Evolutionary conservation across 2,329 filamentous ascomycete genomes (phyloP), one percentile per base, ranked within the genome.

Genomic region (Periconia digitata): DNA sequence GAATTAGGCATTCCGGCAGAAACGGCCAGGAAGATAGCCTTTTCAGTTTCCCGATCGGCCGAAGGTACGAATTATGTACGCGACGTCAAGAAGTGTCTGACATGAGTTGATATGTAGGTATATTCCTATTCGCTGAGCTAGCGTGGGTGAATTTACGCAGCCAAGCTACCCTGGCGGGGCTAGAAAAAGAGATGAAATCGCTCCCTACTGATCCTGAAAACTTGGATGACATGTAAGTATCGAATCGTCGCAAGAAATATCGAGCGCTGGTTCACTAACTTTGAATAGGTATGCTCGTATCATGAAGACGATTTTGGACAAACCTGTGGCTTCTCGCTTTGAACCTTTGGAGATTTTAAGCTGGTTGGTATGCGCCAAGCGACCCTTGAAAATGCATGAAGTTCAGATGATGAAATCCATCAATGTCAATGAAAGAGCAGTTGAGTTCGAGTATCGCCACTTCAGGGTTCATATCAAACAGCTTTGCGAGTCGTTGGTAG

Each of bases 381-480:
- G 75, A 0, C 64, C 73, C 0, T 56, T 78, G 0, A 71, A 70
- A 46, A 70, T 66, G 67, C 62, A 74, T 43, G 75, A 77, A 47
- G 65, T 78, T 6, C 65, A 75, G 38, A 68, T 68, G 5, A 64
- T 68, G 7, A 52, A 71, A 8, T 60, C 70, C 1, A 60, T 74
- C 2, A 47, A 72, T 41, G 8, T 65, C 1, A 56, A 64, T 2
- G 34, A 58, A 3, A 45, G 61, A 43, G 43, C 22, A 1, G 48
- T 75, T 2, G 59, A 72, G 10, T 56, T 63, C 10, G 55, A 71
- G 13, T 50, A 56, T 2, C 43, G 54, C 15, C 52, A 54, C 41
- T 54, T 74, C 2, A 50, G 24, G 12, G 7, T 7, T 27, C 24
- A 27, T 6, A 6, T 12, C 7, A 27, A 27, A 12, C 6, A 6